Evolutionary conservation across 805 yeast genomes (phyloP).

Genomic region (Zygoascus tannicola): DNA sequence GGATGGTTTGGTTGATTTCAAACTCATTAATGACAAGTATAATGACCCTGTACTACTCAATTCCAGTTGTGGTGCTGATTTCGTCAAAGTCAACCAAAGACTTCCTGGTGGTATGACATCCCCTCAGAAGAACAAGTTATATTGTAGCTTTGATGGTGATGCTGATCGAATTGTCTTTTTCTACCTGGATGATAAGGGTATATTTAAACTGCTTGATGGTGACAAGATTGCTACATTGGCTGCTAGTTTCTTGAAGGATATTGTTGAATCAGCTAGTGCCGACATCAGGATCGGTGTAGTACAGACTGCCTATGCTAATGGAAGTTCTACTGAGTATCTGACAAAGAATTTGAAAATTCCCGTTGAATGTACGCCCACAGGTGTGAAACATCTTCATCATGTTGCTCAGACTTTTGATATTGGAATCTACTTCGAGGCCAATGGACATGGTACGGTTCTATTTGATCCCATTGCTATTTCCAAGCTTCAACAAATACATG

Average conservation of each 20-base stretch:
- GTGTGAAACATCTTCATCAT: constrained; percentile 94
- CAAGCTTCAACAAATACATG: constrained; percentile 29
- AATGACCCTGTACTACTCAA: constrained; percentile 53
- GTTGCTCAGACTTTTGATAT: constrained; percentile 77
- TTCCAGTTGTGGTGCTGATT: constrained; percentile 88
- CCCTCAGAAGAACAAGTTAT: constrained; percentile 37
- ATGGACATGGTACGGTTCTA: constrained; percentile 96
- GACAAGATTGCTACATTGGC: constrained; percentile 85
- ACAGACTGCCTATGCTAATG: constrained; percentile 98
- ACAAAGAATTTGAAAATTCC: constrained; percentile 56
- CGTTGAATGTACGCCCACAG: constrained; percentile 85
- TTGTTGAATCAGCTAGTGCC: constrained; percentile 39
- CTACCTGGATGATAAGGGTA: constrained; percentile 28
- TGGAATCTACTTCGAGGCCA: constrained; percentile 95
- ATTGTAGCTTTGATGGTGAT: constrained; percentile 91
- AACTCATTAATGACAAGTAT: constrained; percentile 44
- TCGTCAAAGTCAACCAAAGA: constrained; percentile 78
- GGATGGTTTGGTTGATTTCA: constrained; percentile 33
- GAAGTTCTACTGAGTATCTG: constrained; percentile 72
- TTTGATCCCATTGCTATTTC: constrained; percentile 50
- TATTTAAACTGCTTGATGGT: constrained; percentile 58
- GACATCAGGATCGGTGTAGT: constrained; percentile 61
- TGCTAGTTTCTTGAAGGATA: constrained; percentile 50
- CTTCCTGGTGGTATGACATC: constrained; percentile 51
- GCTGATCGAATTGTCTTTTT: constrained; percentile 89